Percentiles rank a stretch among this genome's conserved stretches.
phyloP scores from a whole-genome alignment of 257 asterid species.

The Haberlea rhodopensis region DNA sequence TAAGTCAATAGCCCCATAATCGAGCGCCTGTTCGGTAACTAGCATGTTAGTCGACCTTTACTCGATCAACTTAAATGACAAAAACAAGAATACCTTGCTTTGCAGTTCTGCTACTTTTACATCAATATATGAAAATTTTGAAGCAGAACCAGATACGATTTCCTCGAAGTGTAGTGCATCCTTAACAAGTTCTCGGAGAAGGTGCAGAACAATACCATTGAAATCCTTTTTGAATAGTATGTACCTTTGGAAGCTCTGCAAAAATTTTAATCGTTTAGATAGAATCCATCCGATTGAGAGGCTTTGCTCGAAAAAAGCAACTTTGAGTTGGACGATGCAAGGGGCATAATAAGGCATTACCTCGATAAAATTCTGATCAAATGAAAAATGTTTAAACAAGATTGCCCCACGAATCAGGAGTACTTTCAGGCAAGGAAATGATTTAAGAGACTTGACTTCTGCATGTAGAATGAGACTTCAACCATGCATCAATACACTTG shows the following conservation, averaged over 20 bases:
- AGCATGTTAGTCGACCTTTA: slow-evolving; percentile 6
- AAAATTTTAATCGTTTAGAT: slow-evolving; percentile 24
- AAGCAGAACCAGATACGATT: slow-evolving; percentile 49
- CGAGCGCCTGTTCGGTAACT: slow-evolving; percentile 60
- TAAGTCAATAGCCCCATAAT: too few relatives aligned
- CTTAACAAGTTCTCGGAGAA: slow-evolving; percentile 78
- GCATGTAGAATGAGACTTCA: too few relatives aligned
- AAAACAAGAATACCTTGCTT: slow-evolving; percentile 59
- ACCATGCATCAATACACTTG: too few relatives aligned
- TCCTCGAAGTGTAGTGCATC: slow-evolving; percentile 69
- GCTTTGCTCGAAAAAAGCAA: slow-evolving; percentile 62
- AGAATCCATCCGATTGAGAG: background rate
- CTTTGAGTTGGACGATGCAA: slow-evolving; percentile 64
- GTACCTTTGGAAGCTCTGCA: slow-evolving; percentile 80
- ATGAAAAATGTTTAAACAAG: too few relatives aligned
- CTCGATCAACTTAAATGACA: background rate
- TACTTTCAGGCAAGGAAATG: too few relatives aligned
- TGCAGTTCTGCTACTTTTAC: slow-evolving; percentile 81
- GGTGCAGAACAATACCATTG: slow-evolving; percentile 70
- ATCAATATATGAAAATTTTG: slow-evolving; percentile 55
- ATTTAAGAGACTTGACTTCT: too few relatives aligned
- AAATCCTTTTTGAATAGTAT: slow-evolving; percentile 89
- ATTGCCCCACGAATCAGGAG: too few relatives aligned
- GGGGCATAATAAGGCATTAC: slow-evolving; percentile 63
- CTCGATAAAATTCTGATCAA: too few relatives aligned